Conservation (phyloP, 192 early-diverging fungal species). For the Ramicandelaber brevisporus region DNA sequence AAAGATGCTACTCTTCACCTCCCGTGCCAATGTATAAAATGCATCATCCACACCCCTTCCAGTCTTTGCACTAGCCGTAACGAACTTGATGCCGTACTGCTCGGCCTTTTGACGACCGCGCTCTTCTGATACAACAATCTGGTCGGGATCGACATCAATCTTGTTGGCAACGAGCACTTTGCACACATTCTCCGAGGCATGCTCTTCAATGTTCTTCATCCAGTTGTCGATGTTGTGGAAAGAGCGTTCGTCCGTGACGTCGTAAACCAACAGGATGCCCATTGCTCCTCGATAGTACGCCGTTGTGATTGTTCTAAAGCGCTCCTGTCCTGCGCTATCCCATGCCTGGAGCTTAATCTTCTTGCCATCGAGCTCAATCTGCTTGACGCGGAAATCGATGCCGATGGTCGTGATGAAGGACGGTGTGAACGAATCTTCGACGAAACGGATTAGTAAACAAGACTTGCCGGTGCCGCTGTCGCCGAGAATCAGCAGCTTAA, state of each 20-base stretch:
- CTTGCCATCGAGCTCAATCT: slow-evolving; percentile 95
- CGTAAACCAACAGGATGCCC: slow-evolving; percentile 94
- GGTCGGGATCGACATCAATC: slow-evolving; percentile 81
- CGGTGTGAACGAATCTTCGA: slow-evolving; percentile 97
- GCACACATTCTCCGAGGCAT: slow-evolving; percentile 96
- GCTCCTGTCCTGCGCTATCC: slow-evolving; percentile 98
- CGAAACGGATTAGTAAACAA: slow-evolving; percentile 89
- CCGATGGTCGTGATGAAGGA: slow-evolving; percentile 99
- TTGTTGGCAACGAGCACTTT: slow-evolving; percentile 99
- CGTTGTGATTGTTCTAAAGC: slow-evolving; percentile 98
- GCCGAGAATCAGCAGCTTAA: slow-evolving; percentile 96
- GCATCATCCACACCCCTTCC: slow-evolving; percentile 95
- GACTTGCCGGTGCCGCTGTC: slow-evolving; percentile 97
- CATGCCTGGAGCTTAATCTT: slow-evolving; percentile 93
- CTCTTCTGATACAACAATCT: slow-evolving; percentile 74
- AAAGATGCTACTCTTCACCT: slow-evolving; percentile 1
- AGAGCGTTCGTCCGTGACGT: slow-evolving; percentile 94
- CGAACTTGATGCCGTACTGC: slow-evolving; percentile 83
- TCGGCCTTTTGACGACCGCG: slow-evolving; percentile 87
- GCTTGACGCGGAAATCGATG: slow-evolving; percentile 98
- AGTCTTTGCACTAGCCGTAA: slow-evolving; percentile 95
- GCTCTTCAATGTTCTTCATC: slow-evolving; percentile 99
- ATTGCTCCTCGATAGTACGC: slow-evolving; percentile 99
- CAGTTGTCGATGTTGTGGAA: slow-evolving; percentile 99
- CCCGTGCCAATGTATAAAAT: slow-evolving; percentile 86